Base-by-base conservation (phyloP, 192 early-diverging fungal genomes). In the Diversispora eburnea region DNA sequence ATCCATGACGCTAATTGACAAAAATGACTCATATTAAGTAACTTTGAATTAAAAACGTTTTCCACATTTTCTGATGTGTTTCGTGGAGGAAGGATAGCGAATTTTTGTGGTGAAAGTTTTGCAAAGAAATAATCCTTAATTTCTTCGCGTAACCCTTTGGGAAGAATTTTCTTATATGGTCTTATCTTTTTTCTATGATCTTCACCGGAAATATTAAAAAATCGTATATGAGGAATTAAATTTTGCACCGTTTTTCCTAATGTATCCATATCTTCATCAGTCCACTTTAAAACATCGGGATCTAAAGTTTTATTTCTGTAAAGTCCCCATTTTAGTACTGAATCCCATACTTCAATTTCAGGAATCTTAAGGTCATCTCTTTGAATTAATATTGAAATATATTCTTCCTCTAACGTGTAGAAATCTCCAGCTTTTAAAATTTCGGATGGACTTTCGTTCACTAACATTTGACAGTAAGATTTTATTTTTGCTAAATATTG, bases 291-390 rank as follows among this genome's bases (percentile, higher is more conserved):
- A 7, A 22, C 25, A 43, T 46, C 41, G 5, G 7, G 19, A 57
- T 45, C n/a, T 20, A 42, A 42, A 22, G 12, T 25, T 43, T 42
- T 33, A 54, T 10, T 43, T 64, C 64, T 22, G 19, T 47, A 60
- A n/a, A 52, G 41, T 54, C 72, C 72, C 72, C 72, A 73, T 55
- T 33, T 22, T 45, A 73, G 43, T 12, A 73, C 45, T 19, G 45
- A 20, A 54, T 73, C 62, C 72, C 72, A 73, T 42, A 73, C 41
- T 49, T 54, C 48, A 64, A 64, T 64, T 22, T 73, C 62, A 8
- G 64, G 20, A 20, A 33, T 61, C 5, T 55, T 17, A 41, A 64
- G 48, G 55, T 60, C 58, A 33, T 33, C 25, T 2, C 25, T 33
- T 33, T 33, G 25, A 33, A 33, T 33, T 33, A 33, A 33, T 33